Conservation (phyloP, 1,284 basidiomycete genomes). For the Thecaphora frezii region DNA sequence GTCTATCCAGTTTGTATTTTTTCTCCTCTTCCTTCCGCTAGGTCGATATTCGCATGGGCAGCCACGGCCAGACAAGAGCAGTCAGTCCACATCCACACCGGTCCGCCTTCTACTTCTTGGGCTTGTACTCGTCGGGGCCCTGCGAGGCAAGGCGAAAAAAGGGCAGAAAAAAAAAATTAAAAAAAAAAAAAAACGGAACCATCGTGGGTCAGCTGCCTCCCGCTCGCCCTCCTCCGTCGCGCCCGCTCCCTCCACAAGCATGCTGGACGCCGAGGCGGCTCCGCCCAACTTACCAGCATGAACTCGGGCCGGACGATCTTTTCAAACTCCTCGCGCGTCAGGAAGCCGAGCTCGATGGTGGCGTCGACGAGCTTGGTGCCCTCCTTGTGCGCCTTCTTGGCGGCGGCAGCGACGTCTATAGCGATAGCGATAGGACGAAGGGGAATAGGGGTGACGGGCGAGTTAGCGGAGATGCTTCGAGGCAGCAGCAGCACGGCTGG, state of each 20-base stretch:
- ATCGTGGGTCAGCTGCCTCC: too few relatives aligned
- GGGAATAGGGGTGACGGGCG: too few relatives aligned
- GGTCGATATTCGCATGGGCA: too few relatives aligned
- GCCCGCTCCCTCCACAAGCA: too few relatives aligned
- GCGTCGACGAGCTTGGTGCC: conserved; percentile 94
- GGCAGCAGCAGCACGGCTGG: too few relatives aligned
- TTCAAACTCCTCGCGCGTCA: conserved; percentile 92
- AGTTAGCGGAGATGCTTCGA: too few relatives aligned
- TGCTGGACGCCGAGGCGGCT: background rate
- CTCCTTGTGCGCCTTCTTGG: conserved; percentile 99
- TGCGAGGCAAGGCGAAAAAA: background rate
- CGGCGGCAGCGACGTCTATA: conserved; percentile 87
- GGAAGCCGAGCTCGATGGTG: conserved; percentile 80
- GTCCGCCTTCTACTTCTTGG: background rate
- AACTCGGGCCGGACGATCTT: conserved; percentile 88
- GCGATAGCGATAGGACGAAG: background rate
- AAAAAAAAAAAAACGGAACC: background rate
- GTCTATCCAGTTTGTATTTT: too few relatives aligned
- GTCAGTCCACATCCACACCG: background rate
- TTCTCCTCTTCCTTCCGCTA: too few relatives aligned
- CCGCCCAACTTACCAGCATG: conserved; percentile 44
- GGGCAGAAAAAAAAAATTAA: background rate
- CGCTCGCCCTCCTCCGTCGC: too few relatives aligned
- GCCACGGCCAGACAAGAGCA: too few relatives aligned
- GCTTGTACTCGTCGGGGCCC: background rate